phyloP scores from a whole-genome alignment of 164 flowering plant genomes.

The Echeveria elegans region DNA sequence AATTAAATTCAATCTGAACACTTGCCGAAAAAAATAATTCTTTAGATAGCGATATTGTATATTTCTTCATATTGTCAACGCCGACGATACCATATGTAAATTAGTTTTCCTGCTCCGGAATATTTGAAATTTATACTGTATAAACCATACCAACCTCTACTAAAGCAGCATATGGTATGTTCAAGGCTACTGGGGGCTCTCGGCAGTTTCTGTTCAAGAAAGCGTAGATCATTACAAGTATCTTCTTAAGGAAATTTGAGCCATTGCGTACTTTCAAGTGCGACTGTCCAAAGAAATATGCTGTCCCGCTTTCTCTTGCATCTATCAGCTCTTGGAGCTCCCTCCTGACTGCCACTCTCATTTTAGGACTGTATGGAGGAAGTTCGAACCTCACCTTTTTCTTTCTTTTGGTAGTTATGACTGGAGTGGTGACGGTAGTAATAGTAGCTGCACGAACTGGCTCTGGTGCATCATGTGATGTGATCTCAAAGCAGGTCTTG shows the following conservation, averaged over 20 bases:
- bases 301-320: constrained; percentile 65
- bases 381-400: constrained; percentile 45
- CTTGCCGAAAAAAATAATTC: not conserved
- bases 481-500: not conserved
- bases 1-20: not conserved
- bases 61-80: too few relatives aligned
- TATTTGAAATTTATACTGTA: not conserved
- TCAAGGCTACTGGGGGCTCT: constrained; percentile 43
- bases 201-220: constrained; percentile 52
- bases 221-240: constrained; percentile 33
- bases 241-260: constrained; percentile 31
- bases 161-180: constrained; percentile 65
- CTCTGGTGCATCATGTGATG: constrained; percentile 8
- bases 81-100: not conserved
- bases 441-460: constrained; percentile 6
- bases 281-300: constrained; percentile 53
- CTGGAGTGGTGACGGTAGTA: not conserved
- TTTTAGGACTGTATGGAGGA: constrained; percentile 34
- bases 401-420: constrained; percentile 11
- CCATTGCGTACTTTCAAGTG: constrained; percentile 34
- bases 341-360: constrained; percentile 29
- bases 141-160: constrained; percentile 61
- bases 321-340: constrained; percentile 51
- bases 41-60: too few relatives aligned
- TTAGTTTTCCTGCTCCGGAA: not conserved